These are phyloP conservation scores for Aureobasidium subglaciale DNA, from an alignment of 2,329 filamentous ascomycete species.

Conservation along the genomic window DNA sequence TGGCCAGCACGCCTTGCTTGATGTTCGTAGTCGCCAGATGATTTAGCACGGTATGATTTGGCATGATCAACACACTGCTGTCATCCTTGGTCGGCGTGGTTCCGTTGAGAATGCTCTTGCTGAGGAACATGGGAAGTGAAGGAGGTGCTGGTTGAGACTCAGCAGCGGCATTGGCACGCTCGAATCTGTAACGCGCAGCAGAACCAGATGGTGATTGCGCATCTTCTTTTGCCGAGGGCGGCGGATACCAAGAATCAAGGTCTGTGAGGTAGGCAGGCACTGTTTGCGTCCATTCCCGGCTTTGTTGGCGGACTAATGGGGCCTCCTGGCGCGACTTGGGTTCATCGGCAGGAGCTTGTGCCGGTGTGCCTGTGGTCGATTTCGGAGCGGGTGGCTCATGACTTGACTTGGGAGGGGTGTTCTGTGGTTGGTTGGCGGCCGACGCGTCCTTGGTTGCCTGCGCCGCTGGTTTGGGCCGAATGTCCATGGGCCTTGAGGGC, in stretches of 20 bases:
- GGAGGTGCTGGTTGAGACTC: slow-evolving; percentile 78
- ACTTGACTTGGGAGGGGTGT: slow-evolving; percentile 20
- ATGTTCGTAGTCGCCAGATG: slow-evolving; percentile 97
- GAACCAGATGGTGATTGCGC: background rate
- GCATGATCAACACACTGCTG: slow-evolving; percentile 92
- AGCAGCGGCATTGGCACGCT: slow-evolving; percentile 66
- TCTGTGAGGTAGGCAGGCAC: slow-evolving; percentile 83
- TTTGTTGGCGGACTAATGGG: slow-evolving; percentile 7
- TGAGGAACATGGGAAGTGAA: slow-evolving; percentile 79
- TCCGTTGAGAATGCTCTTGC: slow-evolving; percentile 90
- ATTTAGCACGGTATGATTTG: slow-evolving; percentile 94
- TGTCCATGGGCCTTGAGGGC: slow-evolving; percentile 19
- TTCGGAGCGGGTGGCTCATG: slow-evolving; percentile 1
- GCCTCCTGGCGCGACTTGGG: slow-evolving; percentile 8
- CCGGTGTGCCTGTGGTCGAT: slow-evolving; percentile 3
- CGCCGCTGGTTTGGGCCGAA: slow-evolving; percentile 18
- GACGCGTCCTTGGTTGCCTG: slow-evolving; percentile 4
- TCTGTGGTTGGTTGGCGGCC: slow-evolving; percentile 18
- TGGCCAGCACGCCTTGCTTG: slow-evolving; percentile 90
- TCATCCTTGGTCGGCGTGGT: slow-evolving; percentile 93
- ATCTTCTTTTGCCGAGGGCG: slow-evolving; percentile 30
- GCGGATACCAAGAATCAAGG: slow-evolving; percentile 55
- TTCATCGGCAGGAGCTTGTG: background rate
- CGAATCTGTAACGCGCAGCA: slow-evolving; percentile 42
- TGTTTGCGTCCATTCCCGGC: slow-evolving; percentile 55